These are phyloP conservation scores for Xylaria palmicola DNA, from an alignment of 495 filamentous ascomycete species.

Conservation along the genomic window DNA sequence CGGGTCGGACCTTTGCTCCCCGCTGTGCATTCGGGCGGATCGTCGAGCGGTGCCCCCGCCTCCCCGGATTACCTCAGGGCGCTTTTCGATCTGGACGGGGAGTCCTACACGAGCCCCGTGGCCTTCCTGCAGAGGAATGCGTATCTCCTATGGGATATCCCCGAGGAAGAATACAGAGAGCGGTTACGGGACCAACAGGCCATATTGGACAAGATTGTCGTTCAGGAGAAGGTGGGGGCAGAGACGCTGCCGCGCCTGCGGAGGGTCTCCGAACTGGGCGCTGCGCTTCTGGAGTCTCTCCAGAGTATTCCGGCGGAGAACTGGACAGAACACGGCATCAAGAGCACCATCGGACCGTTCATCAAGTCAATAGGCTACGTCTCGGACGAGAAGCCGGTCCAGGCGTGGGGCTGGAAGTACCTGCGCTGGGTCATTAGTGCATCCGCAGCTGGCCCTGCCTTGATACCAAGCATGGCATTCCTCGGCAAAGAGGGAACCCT, in stretches of 20 bases:
- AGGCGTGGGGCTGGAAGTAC: constrained; percentile 49
- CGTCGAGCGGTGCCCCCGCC: not conserved
- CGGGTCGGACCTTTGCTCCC: constrained; percentile 24
- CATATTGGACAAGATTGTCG: not conserved
- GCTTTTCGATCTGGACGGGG: constrained; percentile 60
- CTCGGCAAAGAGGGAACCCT: constrained; percentile 63
- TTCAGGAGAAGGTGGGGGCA: constrained; percentile 36
- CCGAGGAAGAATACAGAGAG: constrained; percentile 13
- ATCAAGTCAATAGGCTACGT: constrained; percentile 10
- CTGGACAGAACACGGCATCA: constrained; percentile 18
- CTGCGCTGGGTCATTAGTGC: constrained; percentile 67
- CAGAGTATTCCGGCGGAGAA: constrained; percentile 15
- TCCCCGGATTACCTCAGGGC: constrained; percentile 41
- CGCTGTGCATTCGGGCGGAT: not conserved
- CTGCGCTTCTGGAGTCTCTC: constrained; percentile 22
- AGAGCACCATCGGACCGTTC: constrained; percentile 5
- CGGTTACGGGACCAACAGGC: not conserved
- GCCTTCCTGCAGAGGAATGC: constrained; percentile 58
- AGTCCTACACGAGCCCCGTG: constrained; percentile 58
- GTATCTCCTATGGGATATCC: constrained; percentile 61
- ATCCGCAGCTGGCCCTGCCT: constrained; percentile 56
- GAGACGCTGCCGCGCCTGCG: constrained; percentile 30
- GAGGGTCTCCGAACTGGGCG: constrained; percentile 32
- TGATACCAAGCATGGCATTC: constrained; percentile 58
- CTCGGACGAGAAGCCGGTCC: constrained; percentile 18